Conservation (phyloP, 176 grass and related monocot genomes). For the Zoysia japonica region DNA sequence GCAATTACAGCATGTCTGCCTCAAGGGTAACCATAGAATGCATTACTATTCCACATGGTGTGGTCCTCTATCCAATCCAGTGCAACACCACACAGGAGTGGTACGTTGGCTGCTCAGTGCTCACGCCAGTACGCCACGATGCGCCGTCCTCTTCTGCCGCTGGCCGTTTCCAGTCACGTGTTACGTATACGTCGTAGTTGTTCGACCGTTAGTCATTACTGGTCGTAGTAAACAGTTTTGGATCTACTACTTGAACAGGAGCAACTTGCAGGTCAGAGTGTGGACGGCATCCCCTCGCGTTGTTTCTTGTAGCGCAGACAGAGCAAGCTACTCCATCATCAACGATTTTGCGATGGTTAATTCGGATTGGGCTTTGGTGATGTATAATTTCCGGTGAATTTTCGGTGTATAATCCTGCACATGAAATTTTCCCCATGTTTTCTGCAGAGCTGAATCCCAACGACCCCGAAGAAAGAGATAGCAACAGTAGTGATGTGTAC, state of each 20-base stretch:
- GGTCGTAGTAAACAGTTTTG: background rate
- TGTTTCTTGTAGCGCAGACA: background rate
- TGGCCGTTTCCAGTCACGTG: constrained; percentile 17
- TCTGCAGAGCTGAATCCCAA: background rate
- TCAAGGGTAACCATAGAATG: constrained; percentile 10
- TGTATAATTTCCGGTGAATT: background rate
- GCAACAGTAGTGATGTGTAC: background rate
- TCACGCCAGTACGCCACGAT: background rate
- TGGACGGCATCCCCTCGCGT: background rate
- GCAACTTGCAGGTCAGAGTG: background rate
- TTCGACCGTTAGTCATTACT: constrained; percentile 27
- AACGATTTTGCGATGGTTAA: background rate
- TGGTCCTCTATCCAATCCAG: background rate
- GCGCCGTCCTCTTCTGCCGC: constrained; percentile 4
- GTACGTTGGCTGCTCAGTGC: constrained; percentile 22
- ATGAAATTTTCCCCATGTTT: background rate
- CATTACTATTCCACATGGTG: constrained; percentile 8
- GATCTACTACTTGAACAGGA: background rate
- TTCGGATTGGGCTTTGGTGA: background rate
- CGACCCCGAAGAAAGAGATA: background rate
- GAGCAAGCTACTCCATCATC: background rate
- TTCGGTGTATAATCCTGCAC: background rate
- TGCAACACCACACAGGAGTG: background rate
- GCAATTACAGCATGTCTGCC: constrained; percentile 14
- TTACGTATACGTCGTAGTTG: constrained; percentile 17